A percentile compares a stretch with the other conserved stretches of the same genome.
phyloP scores from a whole-genome alignment of 1,139 yeast species.

The Candida gigantensis region DNA sequence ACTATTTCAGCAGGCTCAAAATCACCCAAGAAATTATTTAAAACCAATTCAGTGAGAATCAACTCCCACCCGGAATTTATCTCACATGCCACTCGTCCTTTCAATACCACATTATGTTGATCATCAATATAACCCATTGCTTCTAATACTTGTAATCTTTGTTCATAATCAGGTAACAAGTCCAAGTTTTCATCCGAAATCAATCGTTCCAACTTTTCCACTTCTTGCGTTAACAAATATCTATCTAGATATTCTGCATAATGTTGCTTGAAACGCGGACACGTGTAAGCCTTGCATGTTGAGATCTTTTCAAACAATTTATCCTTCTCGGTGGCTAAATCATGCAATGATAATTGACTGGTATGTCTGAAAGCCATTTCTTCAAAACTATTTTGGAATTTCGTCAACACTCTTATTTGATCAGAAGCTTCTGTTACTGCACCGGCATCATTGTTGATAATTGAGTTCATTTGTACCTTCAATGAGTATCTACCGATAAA shows the following conservation, averaged over 20 bases:
- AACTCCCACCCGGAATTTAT: slow-evolving; percentile 90
- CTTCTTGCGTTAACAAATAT: slow-evolving; percentile 48
- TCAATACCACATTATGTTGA: slow-evolving; percentile 73
- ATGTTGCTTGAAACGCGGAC: slow-evolving; percentile 49
- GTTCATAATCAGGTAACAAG: slow-evolving; percentile 90
- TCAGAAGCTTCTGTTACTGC: slow-evolving; percentile 44
- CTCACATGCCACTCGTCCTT: slow-evolving; percentile 88
- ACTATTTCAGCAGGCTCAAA: slow-evolving; percentile 96
- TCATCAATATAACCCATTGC: slow-evolving; percentile 76
- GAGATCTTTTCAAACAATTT: slow-evolving; percentile 39
- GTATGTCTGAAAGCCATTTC: slow-evolving; percentile 47
- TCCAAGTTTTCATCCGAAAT: slow-evolving; percentile 88
- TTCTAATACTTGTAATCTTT: slow-evolving; percentile 74
- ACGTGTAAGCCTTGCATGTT: slow-evolving; percentile 24
- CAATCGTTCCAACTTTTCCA: slow-evolving; percentile 56
- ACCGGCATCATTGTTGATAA: slow-evolving; percentile 45
- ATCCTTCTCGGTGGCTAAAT: slow-evolving; percentile 47
- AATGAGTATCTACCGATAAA: slow-evolving; percentile 50
- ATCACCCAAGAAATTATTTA: slow-evolving; percentile 89
- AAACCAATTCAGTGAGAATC: slow-evolving; percentile 80
- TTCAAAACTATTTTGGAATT: slow-evolving; percentile 46
- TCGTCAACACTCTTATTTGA: slow-evolving; percentile 41
- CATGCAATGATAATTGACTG: slow-evolving; percentile 55
- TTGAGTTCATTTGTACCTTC: slow-evolving; percentile 40
- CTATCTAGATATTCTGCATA: slow-evolving; percentile 50